phyloP scores from a whole-genome alignment of 2,329 filamentous ascomycete species.

The Huntiella savannae region DNA sequence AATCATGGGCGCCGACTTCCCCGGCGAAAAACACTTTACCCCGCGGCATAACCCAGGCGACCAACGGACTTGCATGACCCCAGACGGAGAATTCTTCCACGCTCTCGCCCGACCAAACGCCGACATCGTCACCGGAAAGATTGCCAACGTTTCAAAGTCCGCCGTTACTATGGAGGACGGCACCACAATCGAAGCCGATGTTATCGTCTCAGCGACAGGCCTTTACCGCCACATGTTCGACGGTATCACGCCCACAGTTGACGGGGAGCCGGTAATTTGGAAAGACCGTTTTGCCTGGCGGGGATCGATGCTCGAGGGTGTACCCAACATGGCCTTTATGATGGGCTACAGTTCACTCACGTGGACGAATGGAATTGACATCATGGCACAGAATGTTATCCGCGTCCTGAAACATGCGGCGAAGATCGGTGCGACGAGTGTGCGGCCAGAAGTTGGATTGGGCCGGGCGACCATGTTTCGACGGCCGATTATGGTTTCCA shows the following conservation, averaged over 20 bases:
- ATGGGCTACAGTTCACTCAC: slow-evolving; percentile 46
- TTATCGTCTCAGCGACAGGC: slow-evolving; percentile 52
- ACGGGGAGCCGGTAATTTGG: slow-evolving; percentile 30
- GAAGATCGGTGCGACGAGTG: slow-evolving; percentile 21
- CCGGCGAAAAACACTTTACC: slow-evolving; percentile 42
- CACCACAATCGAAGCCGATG: slow-evolving; percentile 37
- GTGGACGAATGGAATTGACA: slow-evolving; percentile 50
- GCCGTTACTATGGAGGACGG: slow-evolving; percentile 24
- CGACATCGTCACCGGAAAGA: slow-evolving; percentile 31
- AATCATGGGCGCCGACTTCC: slow-evolving; percentile 30
- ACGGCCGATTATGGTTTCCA: neutral
- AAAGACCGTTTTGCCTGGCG: slow-evolving; percentile 40
- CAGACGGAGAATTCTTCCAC: slow-evolving; percentile 36
- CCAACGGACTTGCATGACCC: slow-evolving; percentile 54
- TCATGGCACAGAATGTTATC: slow-evolving; percentile 27
- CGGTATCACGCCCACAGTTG: slow-evolving; percentile 31
- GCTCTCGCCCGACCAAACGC: slow-evolving; percentile 26
- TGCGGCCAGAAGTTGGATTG: slow-evolving; percentile 23
- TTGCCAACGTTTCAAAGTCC: slow-evolving; percentile 29
- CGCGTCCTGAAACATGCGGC: slow-evolving; percentile 32
- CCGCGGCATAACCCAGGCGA: slow-evolving; percentile 49
- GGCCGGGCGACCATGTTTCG: neutral
- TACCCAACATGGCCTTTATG: slow-evolving; percentile 43
- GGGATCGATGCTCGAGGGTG: slow-evolving; percentile 43
- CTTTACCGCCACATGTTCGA: slow-evolving; percentile 40